Conservation (phyloP, 1,284 basidiomycete genomes). For the Vanrija sp. region DNA sequence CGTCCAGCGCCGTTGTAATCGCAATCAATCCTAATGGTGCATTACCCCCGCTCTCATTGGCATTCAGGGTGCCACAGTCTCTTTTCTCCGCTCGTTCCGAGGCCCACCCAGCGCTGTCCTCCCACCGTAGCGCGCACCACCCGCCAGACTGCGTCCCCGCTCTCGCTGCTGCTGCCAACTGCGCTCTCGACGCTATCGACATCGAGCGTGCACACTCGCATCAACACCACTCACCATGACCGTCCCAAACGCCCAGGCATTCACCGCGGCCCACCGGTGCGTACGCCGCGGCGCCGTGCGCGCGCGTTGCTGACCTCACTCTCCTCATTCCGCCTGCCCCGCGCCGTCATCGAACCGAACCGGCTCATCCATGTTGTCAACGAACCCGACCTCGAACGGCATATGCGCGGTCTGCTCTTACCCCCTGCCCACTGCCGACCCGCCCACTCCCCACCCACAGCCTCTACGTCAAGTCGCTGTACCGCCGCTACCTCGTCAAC, state of each 20-base stretch:
- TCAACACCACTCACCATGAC: slow-evolving; percentile 4
- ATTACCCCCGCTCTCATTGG: no score
- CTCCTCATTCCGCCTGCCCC: neutral
- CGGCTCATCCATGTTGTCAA: neutral
- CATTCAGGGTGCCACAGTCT: no score
- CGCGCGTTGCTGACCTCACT: neutral
- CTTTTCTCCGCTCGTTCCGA: no score
- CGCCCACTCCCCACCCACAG: slow-evolving; percentile 16
- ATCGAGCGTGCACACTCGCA: no score
- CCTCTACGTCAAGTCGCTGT: slow-evolving; percentile 85
- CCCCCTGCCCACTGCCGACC: neutral
- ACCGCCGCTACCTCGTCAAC: slow-evolving; percentile 79
- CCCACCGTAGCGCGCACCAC: no score
- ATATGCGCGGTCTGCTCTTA: neutral
- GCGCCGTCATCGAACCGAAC: neutral
- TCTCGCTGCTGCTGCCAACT: no score
- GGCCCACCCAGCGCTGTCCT: no score
- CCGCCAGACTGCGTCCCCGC: no score
- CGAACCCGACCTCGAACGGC: neutral
- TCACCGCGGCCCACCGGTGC: slow-evolving; percentile 16
- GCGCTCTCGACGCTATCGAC: no score
- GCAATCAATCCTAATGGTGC: no score
- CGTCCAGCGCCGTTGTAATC: no score
- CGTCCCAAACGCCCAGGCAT: slow-evolving; percentile 1
- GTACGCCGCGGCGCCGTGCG: neutral